Percentiles rank a stretch among this genome's conserved stretches.
Conservation (phyloP, 2,329 filamentous ascomycete species). For the Tolypocladium inflatum region DNA sequence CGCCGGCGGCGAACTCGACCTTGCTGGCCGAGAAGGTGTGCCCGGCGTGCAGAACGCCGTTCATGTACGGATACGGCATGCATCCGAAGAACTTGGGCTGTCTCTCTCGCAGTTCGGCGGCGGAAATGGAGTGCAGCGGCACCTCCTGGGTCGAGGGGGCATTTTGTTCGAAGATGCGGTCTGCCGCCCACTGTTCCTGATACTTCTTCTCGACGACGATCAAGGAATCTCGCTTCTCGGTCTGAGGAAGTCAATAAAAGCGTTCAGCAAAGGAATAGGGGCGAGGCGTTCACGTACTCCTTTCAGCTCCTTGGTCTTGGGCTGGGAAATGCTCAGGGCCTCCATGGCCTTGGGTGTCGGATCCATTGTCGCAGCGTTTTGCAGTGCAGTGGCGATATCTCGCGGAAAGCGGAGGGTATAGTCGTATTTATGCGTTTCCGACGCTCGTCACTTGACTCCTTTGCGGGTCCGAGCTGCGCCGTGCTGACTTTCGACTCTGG, state of each 20-base stretch:
- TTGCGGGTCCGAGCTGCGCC: constrained; percentile 2
- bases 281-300: constrained; percentile 31
- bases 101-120: constrained; percentile 67
- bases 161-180: constrained; percentile 68
- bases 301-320: constrained; percentile 52
- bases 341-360: constrained; percentile 38
- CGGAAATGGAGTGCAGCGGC: constrained; percentile 62
- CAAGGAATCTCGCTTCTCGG: constrained; percentile 77
- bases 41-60: constrained; percentile 79
- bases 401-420: background rate
- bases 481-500: constrained; percentile 3
- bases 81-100: constrained; percentile 82
- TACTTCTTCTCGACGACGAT: constrained; percentile 86
- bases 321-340: constrained; percentile 34
- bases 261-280: background rate
- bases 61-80: constrained; percentile 58
- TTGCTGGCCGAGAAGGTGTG: constrained; percentile 90
- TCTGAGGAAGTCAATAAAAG: constrained; percentile 34
- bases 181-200: constrained; percentile 53
- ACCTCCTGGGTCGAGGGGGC: constrained; percentile 73
- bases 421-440: background rate
- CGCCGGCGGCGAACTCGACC: constrained; percentile 83
- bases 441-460: constrained; percentile 2
- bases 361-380: constrained; percentile 27
- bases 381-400: background rate